Evolutionary conservation across 352 stramenopile genomes (phyloP), one percentile per base, ranked within the genome.

Genomic region (Pythium periplocum): DNA sequence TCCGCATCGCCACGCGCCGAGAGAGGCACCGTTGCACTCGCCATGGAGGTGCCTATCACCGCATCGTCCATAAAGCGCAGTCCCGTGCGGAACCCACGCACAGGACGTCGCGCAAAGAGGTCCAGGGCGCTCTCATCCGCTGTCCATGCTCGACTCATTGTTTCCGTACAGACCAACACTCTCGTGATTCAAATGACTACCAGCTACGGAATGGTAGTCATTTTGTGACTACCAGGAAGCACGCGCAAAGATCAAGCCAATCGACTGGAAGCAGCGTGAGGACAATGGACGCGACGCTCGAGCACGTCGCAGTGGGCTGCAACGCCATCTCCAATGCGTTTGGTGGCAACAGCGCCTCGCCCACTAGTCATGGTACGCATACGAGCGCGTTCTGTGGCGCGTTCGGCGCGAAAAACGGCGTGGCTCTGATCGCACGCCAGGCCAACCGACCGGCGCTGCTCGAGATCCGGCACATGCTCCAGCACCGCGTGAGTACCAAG

Each of bases 81-180:
- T 1, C 72, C 68, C 2, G 77, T 86, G 59, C 51, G 61, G 64
- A 90, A 90, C 36, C 73, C 70, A 48, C 58, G 66, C 51, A 59
- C 64, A 0, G 69, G 71, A 7, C 66, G 73, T 31, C 80, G 73
- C 48, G 75, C 80, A 56, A 90, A 84, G 55, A 90, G 61, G 58
- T 90, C 80, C 42, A 90, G 71, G 57, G 77, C 80, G 10, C 77
- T 90, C 66, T 87, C 78, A 59, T 87, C 74, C 11, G 78, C 64
- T 38, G 73, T 53, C 66, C 66, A 74, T 34, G 58, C 36, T 44
- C 69, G 65, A 39, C 62, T 64, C 41, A 42, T 40, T 51, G 17
- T 26, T 26, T 26, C 17, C 17, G 17, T 26, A 26, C 17, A 26
- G 17, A 26, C 17, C 44, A 31, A 66, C 53, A 33, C 33, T 59